Evolutionary conservation across 768 basidiomycete species (phyloP).

Genomic region (Rhizopogon vesiculosus): DNA sequence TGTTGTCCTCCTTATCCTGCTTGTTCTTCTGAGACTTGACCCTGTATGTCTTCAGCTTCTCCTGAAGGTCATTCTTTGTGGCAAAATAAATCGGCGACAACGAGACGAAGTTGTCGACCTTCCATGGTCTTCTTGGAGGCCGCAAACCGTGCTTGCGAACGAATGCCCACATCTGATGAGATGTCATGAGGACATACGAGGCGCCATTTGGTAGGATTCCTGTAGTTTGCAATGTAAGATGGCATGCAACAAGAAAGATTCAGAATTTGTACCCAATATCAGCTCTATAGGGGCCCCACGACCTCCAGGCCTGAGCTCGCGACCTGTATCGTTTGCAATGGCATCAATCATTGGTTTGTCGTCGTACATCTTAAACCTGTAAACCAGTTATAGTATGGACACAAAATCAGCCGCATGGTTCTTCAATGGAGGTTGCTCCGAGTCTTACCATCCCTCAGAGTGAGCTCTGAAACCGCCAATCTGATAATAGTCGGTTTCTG

Average conservation of each 20-base stretch:
- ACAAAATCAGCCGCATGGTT: neutral
- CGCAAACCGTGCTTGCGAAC: slow-evolving; percentile 12
- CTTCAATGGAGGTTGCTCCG: neutral
- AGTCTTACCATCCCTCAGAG: slow-evolving; percentile 20
- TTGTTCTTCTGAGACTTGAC: slow-evolving; percentile 32
- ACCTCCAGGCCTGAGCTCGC: slow-evolving; percentile 23
- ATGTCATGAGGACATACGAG: slow-evolving; percentile 40
- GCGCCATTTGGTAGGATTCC: slow-evolving; percentile 41
- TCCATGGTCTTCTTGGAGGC: slow-evolving; percentile 10
- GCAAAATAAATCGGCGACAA: slow-evolving; percentile 45
- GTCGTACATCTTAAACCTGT: slow-evolving; percentile 27
- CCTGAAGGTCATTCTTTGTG: slow-evolving; percentile 24
- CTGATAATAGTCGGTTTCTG: slow-evolving; percentile 20
- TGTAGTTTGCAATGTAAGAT: slow-evolving; percentile 11
- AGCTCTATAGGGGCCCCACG: slow-evolving; percentile 33
- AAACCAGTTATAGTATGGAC: neutral
- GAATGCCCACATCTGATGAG: slow-evolving; percentile 24
- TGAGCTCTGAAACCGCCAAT: slow-evolving; percentile 23
- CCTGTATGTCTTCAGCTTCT: slow-evolving; percentile 35
- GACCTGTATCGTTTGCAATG: slow-evolving; percentile 24
- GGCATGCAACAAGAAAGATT: neutral
- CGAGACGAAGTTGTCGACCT: slow-evolving; percentile 32
- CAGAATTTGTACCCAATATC: slow-evolving; percentile 32
- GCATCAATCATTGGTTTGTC: slow-evolving; percentile 29
- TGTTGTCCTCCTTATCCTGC: slow-evolving; percentile 29